These are phyloP conservation scores for Posidonia australis DNA, from an alignment of 106 monocot genomes.

Conservation along the genomic window DNA sequence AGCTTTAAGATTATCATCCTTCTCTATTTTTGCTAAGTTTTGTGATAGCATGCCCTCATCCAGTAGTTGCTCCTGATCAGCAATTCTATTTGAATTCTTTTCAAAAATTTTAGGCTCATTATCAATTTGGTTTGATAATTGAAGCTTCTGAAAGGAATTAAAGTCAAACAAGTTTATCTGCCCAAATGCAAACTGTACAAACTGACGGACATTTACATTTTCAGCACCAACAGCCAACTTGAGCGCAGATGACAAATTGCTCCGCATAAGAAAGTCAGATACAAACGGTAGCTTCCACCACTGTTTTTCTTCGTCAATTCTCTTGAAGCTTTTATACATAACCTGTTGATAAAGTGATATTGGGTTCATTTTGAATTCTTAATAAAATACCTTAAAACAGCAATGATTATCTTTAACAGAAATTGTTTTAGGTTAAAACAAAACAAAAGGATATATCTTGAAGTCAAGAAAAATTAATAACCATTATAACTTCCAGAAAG, in stretches of 20 bases:
- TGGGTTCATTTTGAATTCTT: background rate
- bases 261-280: constrained; percentile 65
- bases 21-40: background rate
- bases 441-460: background rate
- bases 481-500: too few relatives aligned
- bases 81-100: constrained; percentile 6
- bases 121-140: constrained; percentile 9
- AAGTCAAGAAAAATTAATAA: too few relatives aligned
- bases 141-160: constrained; percentile 24
- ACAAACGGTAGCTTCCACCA: constrained; percentile 90
- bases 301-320: constrained; percentile 63
- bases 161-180: constrained; percentile 48
- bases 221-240: constrained; percentile 66
- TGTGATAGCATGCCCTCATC: background rate
- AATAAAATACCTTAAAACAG: background rate
- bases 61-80: constrained; percentile 6
- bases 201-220: constrained; percentile 57
- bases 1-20: constrained; percentile 1
- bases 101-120: constrained; percentile 1
- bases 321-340: constrained; percentile 63
- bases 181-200: constrained; percentile 86
- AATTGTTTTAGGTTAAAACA: background rate
- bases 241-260: constrained; percentile 51
- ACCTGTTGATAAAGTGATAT: constrained; percentile 25
- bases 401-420: background rate